Evolutionary conservation across 352 stramenopile species (phyloP), one percentile per base, ranked within the genome.

Genomic region (Phytophthora pluvialis): DNA sequence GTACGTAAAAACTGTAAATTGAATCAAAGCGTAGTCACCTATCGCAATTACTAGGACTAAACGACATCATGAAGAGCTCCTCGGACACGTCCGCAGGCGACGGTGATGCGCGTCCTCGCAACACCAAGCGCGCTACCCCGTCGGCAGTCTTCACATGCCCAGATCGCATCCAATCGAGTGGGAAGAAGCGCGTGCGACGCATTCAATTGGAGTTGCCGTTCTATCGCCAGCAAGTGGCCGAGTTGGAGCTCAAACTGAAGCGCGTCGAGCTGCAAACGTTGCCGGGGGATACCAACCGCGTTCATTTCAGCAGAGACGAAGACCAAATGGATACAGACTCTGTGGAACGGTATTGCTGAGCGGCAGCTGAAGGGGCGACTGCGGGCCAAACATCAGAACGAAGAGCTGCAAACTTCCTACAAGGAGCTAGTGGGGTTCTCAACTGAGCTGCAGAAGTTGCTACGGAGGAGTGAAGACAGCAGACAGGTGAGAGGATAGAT

Each of bases 221-320:
- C 26, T 54, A 70, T 32, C 51, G 56, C 4, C 32, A 57, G 4
- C 72, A 75, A 29, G 72, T 75, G 8, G 29, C 46, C 31, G 60
- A 70, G 36, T 60, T 80, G 43, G 65, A 75, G 53, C 36, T 63
- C 40, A 58, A 64, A 59, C 49, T 80, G 40, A 61, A 46, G 43
- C 49, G 40, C 36, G 10, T 55, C 10, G 55, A 60, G 18, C 15
- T 61, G 21, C 31, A 44, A 13, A 60, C 21, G 8, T 21, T 21
- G 4, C 31, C 15, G 21, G 21, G 21, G 21, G 2, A 21, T 21
- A 21, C 21, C 21, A 21, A 2, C 21, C 21, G 21, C 21, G 21
- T 21, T 21, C 21, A 21, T 21, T 21, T 21, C 32, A 48, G 25
- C 44, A 54, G 16, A 45, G 25, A 21, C 21, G 21, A 21, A 21